Evolutionary conservation across 2,329 filamentous ascomycete species (phyloP), one percentile per base, ranked within the genome.

Genomic region (Domatiomyces catenatus): DNA sequence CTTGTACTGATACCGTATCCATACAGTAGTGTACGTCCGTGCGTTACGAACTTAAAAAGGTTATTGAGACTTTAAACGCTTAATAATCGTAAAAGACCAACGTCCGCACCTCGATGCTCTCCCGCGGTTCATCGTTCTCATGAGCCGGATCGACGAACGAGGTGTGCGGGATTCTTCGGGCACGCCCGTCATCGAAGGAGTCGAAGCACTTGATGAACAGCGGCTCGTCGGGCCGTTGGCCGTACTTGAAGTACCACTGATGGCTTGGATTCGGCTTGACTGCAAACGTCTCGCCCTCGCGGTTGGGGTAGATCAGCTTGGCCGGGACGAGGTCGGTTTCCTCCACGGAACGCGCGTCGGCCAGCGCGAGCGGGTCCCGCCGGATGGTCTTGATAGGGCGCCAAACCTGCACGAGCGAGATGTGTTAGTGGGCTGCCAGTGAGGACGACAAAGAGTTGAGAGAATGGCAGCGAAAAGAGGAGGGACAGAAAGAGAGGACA

Each of bases 351-450:
- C 76, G 69, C 62, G 80, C 81, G 47, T 83, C 81, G 0, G 83
- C 77, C 32, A 86, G 79, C 0, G 79, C 81, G 1, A 88, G 71
- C 1, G 84, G 84, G 58, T 74, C 80, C 77, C 5, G 85, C 74
- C 2, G 81, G 77, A 36, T 71, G 69, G 26, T 73, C 71, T 39
- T 39, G 56, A 84, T 82, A 0, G 81, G 81, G 39, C 81, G 72
- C 81, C 81, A 84, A 15, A 84, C 32, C 32, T 39, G 32, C 10
- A 15, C 3, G 10, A 39, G 10, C 2, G 8, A 2, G 5, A 39
- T 15, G 5, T 39, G 8, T 10, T 39, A 15, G 7, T 39, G 4
- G 10, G 15, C 15, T 39, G 32, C 32, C 5, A 12, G 32, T 8
- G 10, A 5, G 28, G 7, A 12, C 4, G 8, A 8, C 12, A 36